A percentile compares a stretch with the other conserved stretches of the same genome.
These are phyloP conservation scores for Lentinula novae-zelandiae DNA, from an alignment of 1,284 basidiomycete species.

Conservation along the genomic window DNA sequence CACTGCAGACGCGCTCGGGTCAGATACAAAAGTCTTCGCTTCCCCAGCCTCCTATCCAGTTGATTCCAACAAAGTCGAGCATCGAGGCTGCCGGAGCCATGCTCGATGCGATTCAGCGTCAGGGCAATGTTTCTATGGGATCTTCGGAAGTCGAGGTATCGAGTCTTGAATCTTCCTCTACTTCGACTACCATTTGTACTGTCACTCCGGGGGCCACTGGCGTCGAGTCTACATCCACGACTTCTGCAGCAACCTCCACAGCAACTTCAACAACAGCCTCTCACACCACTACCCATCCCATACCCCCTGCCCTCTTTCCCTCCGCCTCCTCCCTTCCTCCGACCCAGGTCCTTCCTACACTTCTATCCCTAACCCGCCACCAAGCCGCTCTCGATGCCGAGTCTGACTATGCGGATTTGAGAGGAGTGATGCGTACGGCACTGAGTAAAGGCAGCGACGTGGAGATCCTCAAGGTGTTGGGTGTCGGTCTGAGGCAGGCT, in stretches of 20 bases:
- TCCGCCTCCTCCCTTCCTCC: slow-evolving; percentile 1
- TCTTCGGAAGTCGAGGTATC: not conserved
- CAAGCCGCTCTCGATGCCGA: slow-evolving; percentile 55
- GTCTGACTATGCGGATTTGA: slow-evolving; percentile 54
- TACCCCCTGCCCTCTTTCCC: slow-evolving; percentile 1
- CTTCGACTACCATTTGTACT: not conserved
- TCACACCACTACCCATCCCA: not conserved
- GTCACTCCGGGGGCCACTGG: not conserved
- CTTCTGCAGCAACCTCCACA: not conserved
- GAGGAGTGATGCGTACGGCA: slow-evolving; percentile 54
- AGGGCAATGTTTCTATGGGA: not conserved
- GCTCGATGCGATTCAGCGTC: not conserved
- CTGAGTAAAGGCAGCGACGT: slow-evolving; percentile 57
- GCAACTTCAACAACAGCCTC: not conserved
- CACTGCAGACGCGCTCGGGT: not conserved
- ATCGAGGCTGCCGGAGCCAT: not conserved
- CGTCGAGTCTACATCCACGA: not conserved
- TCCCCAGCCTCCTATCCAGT: slow-evolving; percentile 1
- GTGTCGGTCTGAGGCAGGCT: slow-evolving; percentile 41
- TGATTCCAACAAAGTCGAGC: not conserved
- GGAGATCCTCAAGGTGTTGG: slow-evolving; percentile 60
- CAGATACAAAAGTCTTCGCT: not conserved
- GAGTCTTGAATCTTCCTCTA: not conserved
- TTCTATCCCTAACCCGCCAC: slow-evolving; percentile 18
- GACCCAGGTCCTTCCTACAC: slow-evolving; percentile 2